Conservation (phyloP, 192 early-diverging fungal species). For the Gaertneriomyces sp. region DNA sequence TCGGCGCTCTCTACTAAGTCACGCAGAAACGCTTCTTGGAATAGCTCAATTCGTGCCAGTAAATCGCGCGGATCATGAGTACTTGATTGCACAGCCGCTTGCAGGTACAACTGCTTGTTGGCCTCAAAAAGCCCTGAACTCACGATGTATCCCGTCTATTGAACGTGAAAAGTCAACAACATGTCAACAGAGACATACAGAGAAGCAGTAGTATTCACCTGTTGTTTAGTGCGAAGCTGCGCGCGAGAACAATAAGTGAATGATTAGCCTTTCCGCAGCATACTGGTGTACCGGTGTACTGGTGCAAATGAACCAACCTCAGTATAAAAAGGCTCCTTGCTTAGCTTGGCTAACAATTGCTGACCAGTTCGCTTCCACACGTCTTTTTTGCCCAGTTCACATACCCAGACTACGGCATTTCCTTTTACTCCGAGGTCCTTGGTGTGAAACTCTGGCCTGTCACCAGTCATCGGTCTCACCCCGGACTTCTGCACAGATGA, state of each 20-base stretch:
- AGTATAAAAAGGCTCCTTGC: slow-evolving; percentile 45
- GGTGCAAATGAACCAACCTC: slow-evolving; percentile 14
- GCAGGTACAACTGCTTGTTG: slow-evolving; percentile 30
- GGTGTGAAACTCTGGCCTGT: slow-evolving; percentile 9
- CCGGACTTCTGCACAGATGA: slow-evolving; percentile 11
- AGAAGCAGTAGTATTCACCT: slow-evolving; percentile 3
- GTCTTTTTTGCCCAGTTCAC: slow-evolving; percentile 9
- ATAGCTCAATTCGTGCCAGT: slow-evolving; percentile 32
- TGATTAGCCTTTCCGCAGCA: neutral
- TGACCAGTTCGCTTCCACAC: slow-evolving; percentile 14
- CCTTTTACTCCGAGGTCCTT: slow-evolving; percentile 30
- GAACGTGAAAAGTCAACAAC: neutral
- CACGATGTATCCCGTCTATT: slow-evolving; percentile 43
- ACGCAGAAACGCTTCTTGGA: slow-evolving; percentile 31
- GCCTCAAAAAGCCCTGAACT: slow-evolving; percentile 15
- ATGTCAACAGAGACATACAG: too few species aligned
- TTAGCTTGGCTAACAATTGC: slow-evolving; percentile 35
- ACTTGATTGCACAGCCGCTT: slow-evolving; percentile 34
- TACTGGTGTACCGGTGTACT: neutral
- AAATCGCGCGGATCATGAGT: slow-evolving; percentile 37
- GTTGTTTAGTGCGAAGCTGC: slow-evolving; percentile 27
- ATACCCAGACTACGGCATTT: slow-evolving; percentile 33
- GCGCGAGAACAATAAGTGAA: neutral
- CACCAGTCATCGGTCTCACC: slow-evolving; percentile 6
- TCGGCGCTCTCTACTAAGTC: slow-evolving; percentile 9